Conservation (phyloP, 2,329 filamentous ascomycete species). For the Penicillium sp. region DNA sequence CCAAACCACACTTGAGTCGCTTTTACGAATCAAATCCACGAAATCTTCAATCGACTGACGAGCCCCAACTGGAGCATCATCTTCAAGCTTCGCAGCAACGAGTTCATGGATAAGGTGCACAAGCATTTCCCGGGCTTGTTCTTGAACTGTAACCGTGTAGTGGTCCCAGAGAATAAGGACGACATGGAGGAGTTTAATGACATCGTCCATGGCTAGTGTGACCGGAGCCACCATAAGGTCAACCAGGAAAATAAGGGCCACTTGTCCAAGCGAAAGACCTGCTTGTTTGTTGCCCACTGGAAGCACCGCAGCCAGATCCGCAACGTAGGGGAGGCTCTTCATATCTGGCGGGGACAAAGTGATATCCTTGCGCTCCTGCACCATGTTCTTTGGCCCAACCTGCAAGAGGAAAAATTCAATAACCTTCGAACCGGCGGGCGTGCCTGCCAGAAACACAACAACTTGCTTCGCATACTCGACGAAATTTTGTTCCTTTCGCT, state of each 20-base stretch:
- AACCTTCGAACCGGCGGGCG: constrained; percentile 76
- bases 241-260: constrained; percentile 87
- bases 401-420: constrained; percentile 90
- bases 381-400: constrained; percentile 94
- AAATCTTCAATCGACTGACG: constrained; percentile 78
- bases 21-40: constrained; percentile 77
- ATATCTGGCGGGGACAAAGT: constrained; percentile 63
- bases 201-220: constrained; percentile 67
- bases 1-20: constrained; percentile 83
- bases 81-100: constrained; percentile 72
- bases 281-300: constrained; percentile 86
- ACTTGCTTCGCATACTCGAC: constrained; percentile 98
- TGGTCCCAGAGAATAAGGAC: constrained; percentile 96
- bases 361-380: constrained; percentile 73
- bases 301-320: constrained; percentile 70
- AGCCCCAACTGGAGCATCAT: constrained; percentile 60
- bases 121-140: constrained; percentile 94
- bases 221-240: constrained; percentile 94
- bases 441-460: constrained; percentile 90
- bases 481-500: constrained; percentile 94
- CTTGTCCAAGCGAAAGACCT: constrained; percentile 84
- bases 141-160: constrained; percentile 88
- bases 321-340: constrained; percentile 75
- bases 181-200: constrained; percentile 83
- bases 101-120: constrained; percentile 96